These are phyloP conservation scores for Colletotrichum sp. DNA, from an alignment of 2,329 filamentous ascomycete species.

Conservation along the genomic window DNA sequence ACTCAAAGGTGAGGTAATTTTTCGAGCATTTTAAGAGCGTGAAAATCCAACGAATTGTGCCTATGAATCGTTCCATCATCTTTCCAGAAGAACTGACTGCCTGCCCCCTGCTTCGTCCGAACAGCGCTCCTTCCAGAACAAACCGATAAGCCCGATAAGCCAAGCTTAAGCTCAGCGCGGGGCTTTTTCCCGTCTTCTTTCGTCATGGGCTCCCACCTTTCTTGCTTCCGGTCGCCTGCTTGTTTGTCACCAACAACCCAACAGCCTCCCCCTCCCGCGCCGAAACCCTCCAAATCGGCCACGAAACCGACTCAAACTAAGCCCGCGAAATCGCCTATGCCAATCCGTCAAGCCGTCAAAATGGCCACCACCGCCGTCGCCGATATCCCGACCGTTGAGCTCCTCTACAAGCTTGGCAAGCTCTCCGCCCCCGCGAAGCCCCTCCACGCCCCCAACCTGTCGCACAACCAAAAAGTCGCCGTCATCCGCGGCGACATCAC, in stretches of 20 bases:
- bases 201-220: conserved; percentile 12
- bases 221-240: not conserved
- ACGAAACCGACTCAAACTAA: not conserved
- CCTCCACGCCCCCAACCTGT: conserved; percentile 44
- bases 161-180: conserved; percentile 7
- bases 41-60: not conserved
- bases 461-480: conserved; percentile 70
- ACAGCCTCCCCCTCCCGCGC: not conserved
- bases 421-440: conserved; percentile 38
- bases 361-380: conserved; percentile 47
- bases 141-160: not conserved
- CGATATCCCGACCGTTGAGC: conserved; percentile 66
- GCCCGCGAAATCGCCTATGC: not conserved
- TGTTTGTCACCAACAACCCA: not conserved
- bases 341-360: conserved; percentile 22
- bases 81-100: not conserved
- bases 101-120: not conserved
- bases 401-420: conserved; percentile 67
- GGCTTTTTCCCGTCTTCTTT: not conserved
- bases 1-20: not conserved
- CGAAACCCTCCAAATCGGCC: not conserved
- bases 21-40: not conserved
- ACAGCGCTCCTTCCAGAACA: not conserved
- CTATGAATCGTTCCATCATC: not conserved
- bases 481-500: conserved; percentile 83